Conservation (phyloP, 345 rosid species). For the Kernera saxatilis region DNA sequence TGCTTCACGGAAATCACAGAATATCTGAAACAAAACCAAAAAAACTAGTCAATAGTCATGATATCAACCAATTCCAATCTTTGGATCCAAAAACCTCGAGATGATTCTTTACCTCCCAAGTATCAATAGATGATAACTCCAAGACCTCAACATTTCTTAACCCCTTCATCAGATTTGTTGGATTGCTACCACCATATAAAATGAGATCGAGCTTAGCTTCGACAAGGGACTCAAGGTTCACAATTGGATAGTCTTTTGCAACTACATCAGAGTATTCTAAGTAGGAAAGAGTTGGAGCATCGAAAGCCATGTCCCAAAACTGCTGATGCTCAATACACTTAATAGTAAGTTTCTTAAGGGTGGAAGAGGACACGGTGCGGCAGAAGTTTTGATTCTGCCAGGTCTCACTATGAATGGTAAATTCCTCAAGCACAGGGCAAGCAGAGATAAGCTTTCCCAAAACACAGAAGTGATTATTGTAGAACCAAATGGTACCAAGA, state of each 20-base stretch:
- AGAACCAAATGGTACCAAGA: neutral
- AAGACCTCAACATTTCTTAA: neutral
- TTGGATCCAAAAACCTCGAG: no score
- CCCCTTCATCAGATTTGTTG: constrained; percentile 1
- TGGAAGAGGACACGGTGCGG: neutral
- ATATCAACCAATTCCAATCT: no score
- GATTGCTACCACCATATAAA: neutral
- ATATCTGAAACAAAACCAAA: neutral
- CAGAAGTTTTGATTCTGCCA: neutral
- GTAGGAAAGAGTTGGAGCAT: neutral
- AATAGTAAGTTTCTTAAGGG: neutral
- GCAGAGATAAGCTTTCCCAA: neutral
- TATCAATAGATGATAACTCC: neutral
- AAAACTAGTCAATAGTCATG: no score
- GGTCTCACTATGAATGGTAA: neutral
- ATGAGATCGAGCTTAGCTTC: neutral
- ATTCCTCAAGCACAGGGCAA: neutral
- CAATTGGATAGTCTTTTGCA: neutral
- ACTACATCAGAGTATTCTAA: neutral
- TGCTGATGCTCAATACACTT: no score
- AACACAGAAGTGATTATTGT: neutral
- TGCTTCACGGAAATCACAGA: neutral
- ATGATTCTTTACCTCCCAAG: neutral
- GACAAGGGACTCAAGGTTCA: neutral
- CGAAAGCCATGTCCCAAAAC: neutral